A percentile compares a stretch with the other conserved stretches of the same genome.
Evolutionary conservation across 2,329 filamentous ascomycete genomes (phyloP).

Genomic region (Neonectria ditissima): DNA sequence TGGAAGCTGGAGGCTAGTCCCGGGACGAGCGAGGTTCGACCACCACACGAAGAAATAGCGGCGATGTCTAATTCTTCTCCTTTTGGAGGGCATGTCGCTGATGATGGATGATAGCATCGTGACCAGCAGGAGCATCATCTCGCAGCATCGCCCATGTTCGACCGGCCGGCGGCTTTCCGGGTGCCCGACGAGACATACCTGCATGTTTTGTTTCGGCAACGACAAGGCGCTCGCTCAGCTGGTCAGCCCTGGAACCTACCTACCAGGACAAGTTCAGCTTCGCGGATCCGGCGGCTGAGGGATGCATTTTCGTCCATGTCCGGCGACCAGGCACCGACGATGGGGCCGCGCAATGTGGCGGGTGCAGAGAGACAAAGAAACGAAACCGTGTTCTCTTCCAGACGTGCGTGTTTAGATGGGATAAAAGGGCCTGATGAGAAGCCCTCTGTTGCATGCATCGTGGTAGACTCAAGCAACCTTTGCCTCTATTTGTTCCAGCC

Average conservation of each 20-base stretch:
- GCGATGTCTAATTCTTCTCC: background rate
- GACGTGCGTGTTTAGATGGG: background rate
- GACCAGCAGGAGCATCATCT: background rate
- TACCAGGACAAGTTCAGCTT: conserved; percentile 8
- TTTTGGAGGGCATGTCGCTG: too few relatives aligned
- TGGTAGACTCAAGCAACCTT: background rate
- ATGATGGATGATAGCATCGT: background rate
- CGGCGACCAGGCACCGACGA: conserved; percentile 12
- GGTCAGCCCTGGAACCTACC: background rate
- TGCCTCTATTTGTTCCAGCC: background rate
- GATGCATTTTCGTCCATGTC: background rate
- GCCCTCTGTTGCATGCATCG: background rate
- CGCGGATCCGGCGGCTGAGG: conserved; percentile 16
- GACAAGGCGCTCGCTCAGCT: background rate
- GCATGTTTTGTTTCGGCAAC: background rate
- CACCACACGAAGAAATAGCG: background rate
- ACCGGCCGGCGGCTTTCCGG: background rate
- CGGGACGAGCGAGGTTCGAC: background rate
- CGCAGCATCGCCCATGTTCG: background rate
- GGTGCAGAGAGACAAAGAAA: background rate
- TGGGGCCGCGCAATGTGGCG: conserved; percentile 1
- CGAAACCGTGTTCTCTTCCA: conserved; percentile 22
- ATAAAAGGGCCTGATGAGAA: background rate
- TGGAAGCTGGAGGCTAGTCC: background rate
- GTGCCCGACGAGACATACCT: background rate